Percentiles rank a stretch among this genome's conserved stretches.
Evolutionary conservation across 192 early-diverging fungal species (phyloP).

Genomic region (Podila horticola): DNA sequence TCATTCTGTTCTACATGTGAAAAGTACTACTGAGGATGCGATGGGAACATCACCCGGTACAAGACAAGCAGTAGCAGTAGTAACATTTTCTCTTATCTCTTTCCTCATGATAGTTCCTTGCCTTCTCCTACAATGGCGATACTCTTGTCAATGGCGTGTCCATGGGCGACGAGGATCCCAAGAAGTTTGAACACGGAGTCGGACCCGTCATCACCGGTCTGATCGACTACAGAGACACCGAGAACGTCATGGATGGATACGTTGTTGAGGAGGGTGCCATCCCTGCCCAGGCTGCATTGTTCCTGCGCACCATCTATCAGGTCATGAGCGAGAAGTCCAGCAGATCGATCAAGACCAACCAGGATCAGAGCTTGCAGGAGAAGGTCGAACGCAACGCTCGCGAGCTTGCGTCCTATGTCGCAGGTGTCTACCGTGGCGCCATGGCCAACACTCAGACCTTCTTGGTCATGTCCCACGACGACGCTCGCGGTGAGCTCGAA

Average conservation of each 20-base stretch:
- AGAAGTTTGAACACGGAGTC: constrained; percentile 38
- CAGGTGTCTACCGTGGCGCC: constrained; percentile 50
- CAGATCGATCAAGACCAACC: constrained; percentile 19
- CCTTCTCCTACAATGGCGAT: constrained; percentile 46
- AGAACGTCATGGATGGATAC: constrained; percentile 55
- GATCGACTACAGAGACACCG: constrained; percentile 53
- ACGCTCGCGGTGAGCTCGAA: constrained; percentile 44
- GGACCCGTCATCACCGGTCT: constrained; percentile 58
- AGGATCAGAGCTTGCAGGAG: constrained; percentile 27
- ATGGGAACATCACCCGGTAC: too few relatives aligned
- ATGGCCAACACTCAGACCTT: constrained; percentile 57
- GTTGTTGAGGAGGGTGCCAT: constrained; percentile 57
- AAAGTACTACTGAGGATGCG: too few relatives aligned
- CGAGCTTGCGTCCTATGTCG: constrained; percentile 31
- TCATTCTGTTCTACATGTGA: too few relatives aligned
- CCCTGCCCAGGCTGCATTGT: constrained; percentile 31
- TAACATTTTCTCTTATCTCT: neutral
- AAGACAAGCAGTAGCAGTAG: too few relatives aligned
- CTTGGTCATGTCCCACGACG: constrained; percentile 63
- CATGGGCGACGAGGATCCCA: constrained; percentile 45
- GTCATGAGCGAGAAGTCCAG: constrained; percentile 22
- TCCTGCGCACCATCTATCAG: constrained; percentile 29
- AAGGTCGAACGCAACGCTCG: constrained; percentile 30
- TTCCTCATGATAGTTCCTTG: constrained; percentile 25
- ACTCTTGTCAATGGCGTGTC: constrained; percentile 41